phyloP scores from a whole-genome alignment of 192 early-diverging fungal genomes.

The Globomyces pollinis-pini region DNA sequence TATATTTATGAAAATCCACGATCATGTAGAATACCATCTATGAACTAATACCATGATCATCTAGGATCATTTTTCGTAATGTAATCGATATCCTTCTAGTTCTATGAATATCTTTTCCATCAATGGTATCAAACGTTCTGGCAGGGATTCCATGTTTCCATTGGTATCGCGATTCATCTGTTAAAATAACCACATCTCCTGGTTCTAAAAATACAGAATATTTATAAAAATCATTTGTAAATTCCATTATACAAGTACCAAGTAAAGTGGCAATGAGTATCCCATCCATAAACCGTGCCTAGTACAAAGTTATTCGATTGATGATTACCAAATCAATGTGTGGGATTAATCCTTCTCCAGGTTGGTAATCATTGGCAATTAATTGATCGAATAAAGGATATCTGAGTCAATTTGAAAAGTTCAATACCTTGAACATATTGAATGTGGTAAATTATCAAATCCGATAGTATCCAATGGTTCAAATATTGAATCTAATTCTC shows the following conservation, averaged over 20 bases:
- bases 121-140: slow-evolving; percentile 11
- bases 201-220: slow-evolving; percentile 15
- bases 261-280: slow-evolving; percentile 36
- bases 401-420: too few species aligned
- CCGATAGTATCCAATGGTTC: too few species aligned
- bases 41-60: too few species aligned
- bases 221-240: slow-evolving; percentile 11
- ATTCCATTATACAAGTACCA: slow-evolving; percentile 31
- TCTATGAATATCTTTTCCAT: slow-evolving; percentile 9
- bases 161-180: slow-evolving; percentile 37
- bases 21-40: too few species aligned
- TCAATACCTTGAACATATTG: too few species aligned
- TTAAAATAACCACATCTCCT: slow-evolving; percentile 41
- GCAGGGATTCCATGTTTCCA: slow-evolving; percentile 50
- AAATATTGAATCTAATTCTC: too few species aligned
- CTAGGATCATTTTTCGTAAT: slow-evolving; percentile 10
- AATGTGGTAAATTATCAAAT: too few species aligned
- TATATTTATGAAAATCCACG: too few species aligned
- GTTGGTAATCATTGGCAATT: slow-evolving; percentile 46
- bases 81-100: slow-evolving; percentile 19
- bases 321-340: slow-evolving; percentile 37
- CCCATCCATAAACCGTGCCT: slow-evolving; percentile 37
- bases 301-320: not conserved
- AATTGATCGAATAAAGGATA: slow-evolving; percentile 54
- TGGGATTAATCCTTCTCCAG: slow-evolving; percentile 41